phyloP scores from a whole-genome alignment of 768 basidiomycete species.

The Dacryopinax primogenitus region DNA sequence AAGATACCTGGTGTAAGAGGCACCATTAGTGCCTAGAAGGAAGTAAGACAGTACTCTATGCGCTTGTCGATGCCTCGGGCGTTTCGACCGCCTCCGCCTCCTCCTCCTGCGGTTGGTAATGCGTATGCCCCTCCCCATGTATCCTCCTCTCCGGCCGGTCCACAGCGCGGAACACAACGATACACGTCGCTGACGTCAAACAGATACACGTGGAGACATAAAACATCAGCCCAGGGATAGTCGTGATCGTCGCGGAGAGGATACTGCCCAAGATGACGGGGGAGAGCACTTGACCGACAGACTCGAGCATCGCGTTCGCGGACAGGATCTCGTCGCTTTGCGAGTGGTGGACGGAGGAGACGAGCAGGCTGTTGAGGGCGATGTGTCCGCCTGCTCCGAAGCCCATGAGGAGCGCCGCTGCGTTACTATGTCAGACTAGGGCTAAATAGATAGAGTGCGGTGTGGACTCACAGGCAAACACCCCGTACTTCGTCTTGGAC shows the following conservation, averaged over 20 bases:
- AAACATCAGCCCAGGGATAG: neutral
- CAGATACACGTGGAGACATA: neutral
- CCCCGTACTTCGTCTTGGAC: neutral
- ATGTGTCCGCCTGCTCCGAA: conserved; percentile 6
- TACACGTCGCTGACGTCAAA: neutral
- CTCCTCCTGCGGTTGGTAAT: conserved; percentile 1
- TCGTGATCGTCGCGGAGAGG: neutral
- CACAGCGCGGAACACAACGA: neutral
- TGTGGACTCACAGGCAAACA: neutral
- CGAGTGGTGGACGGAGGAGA: conserved; percentile 8
- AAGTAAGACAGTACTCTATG: no score
- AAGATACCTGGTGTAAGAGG: no score
- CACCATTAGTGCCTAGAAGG: no score
- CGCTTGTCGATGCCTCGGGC: no score
- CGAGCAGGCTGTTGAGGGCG: conserved; percentile 6
- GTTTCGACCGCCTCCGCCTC: no score
- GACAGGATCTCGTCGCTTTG: conserved; percentile 6
- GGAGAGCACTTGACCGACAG: conserved; percentile 6
- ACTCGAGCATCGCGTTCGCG: conserved; percentile 8
- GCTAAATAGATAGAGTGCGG: neutral
- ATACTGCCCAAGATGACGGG: neutral
- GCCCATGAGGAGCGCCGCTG: neutral
- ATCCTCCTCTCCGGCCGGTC: neutral
- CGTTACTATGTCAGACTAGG: neutral
- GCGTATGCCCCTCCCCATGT: neutral